These are phyloP conservation scores for Aspergillus carlsbadensis DNA, from an alignment of 495 filamentous ascomycete species.

Conservation along the genomic window DNA sequence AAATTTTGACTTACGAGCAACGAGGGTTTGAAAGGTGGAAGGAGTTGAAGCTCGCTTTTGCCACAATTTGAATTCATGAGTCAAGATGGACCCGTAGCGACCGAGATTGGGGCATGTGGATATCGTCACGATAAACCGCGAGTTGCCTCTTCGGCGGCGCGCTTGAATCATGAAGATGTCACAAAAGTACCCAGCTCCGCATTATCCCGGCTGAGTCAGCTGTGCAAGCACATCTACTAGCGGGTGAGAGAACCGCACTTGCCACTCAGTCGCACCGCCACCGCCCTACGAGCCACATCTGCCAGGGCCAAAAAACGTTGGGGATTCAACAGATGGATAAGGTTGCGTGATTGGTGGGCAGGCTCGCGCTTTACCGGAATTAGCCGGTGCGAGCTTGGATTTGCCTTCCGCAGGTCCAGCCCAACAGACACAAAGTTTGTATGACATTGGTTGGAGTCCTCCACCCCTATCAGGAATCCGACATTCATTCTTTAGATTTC, in stretches of 20 bases:
- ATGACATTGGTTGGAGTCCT: constrained; percentile 4
- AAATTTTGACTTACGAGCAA: no score
- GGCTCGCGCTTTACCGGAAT: constrained; percentile 6
- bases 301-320: constrained; percentile 25
- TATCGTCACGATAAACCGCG: no score
- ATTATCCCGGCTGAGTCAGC: neutral
- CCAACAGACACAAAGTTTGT: constrained; percentile 31
- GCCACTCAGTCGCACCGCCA: constrained; percentile 15
- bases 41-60: no score
- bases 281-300: neutral
- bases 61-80: no score
- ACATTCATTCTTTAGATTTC: neutral
- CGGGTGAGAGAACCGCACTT: neutral
- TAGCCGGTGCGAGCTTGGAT: constrained; percentile 8
- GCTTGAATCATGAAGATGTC: neutral
- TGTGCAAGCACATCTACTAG: neutral
- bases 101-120: no score
- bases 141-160: no score
- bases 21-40: neutral
- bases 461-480: neutral
- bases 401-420: constrained; percentile 18
- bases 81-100: no score
- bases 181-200: neutral
- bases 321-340: constrained; percentile 25
- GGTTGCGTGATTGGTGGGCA: constrained; percentile 11